Percentiles rank a stretch among this genome's conserved stretches.
phyloP scores from a whole-genome alignment of 2,329 filamentous ascomycete species.

The Alternaria triticimaculans region DNA sequence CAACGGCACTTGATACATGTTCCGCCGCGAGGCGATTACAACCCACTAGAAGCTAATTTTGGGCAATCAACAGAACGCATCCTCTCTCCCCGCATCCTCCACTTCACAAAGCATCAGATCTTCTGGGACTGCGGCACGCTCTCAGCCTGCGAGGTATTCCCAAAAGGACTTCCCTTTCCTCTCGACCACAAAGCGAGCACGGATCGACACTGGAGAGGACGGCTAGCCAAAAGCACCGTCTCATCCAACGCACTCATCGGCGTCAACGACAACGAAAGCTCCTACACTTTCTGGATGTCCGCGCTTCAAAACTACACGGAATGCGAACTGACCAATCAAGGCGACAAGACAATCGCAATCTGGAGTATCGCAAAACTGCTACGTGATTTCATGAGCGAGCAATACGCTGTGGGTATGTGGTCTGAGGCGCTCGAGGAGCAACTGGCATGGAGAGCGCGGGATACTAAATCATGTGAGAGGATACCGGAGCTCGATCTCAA shows the following conservation, averaged over 20 bases:
- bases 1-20: fast-evolving
- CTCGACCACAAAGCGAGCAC: neutral
- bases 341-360: conserved; percentile 29
- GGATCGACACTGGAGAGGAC: neutral
- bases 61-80: conserved; percentile 14
- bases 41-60: neutral
- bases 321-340: conserved; percentile 25
- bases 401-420: conserved; percentile 35
- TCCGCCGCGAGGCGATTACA: neutral
- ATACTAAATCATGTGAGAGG: neutral
- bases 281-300: conserved; percentile 22
- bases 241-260: neutral
- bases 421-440: conserved; percentile 28
- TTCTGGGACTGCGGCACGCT: conserved; percentile 29
- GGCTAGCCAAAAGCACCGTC: neutral
- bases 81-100: conserved; percentile 20
- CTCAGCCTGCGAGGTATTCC: conserved; percentile 17
- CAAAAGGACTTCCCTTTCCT: neutral
- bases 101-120: conserved; percentile 22
- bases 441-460: conserved; percentile 25
- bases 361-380: conserved; percentile 36
- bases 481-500: neutral
- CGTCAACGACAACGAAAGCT: neutral
- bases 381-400: conserved; percentile 23
- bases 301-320: conserved; percentile 29